Evolutionary conservation across 2,329 filamentous ascomycete species (phyloP).

Genomic region (Diaporthe sp.): DNA sequence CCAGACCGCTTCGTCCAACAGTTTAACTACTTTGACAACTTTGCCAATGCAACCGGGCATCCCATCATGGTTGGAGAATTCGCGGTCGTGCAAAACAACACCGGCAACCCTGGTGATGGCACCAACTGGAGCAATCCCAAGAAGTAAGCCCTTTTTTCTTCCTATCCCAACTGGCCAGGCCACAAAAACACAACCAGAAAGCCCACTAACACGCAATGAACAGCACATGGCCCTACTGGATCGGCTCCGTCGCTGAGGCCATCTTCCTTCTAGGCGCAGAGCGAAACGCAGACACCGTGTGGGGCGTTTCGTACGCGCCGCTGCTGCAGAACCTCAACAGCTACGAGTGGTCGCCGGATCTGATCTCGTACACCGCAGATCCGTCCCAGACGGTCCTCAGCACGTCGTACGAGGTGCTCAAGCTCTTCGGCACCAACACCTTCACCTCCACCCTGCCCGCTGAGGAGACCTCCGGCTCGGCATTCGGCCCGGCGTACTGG

Average conservation of each 20-base stretch:
- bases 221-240: slow-evolving; percentile 59
- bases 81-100: slow-evolving; percentile 46
- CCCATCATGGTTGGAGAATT: slow-evolving; percentile 50
- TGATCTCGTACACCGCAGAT: slow-evolving; percentile 33
- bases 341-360: slow-evolving; percentile 59
- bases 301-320: slow-evolving; percentile 29
- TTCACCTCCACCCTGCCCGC: slow-evolving; percentile 34
- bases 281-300: slow-evolving; percentile 49
- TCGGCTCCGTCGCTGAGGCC: slow-evolving; percentile 68
- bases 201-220: background rate
- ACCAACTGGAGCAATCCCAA: slow-evolving; percentile 26
- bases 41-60: slow-evolving; percentile 44
- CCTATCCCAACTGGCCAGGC: background rate
- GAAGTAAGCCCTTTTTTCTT: slow-evolving; percentile 16
- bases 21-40: slow-evolving; percentile 52
- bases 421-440: slow-evolving; percentile 26
- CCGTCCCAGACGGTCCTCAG: slow-evolving; percentile 32
- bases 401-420: slow-evolving; percentile 34
- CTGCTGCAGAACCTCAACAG: slow-evolving; percentile 53
- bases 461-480: slow-evolving; percentile 37
- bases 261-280: slow-evolving; percentile 65
- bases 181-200: background rate
- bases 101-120: slow-evolving; percentile 36
- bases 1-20: slow-evolving; percentile 46
- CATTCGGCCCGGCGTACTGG: slow-evolving; percentile 34